phyloP scores from a whole-genome alignment of 2,329 filamentous ascomycete genomes.

The Colletotrichum somersetense region DNA sequence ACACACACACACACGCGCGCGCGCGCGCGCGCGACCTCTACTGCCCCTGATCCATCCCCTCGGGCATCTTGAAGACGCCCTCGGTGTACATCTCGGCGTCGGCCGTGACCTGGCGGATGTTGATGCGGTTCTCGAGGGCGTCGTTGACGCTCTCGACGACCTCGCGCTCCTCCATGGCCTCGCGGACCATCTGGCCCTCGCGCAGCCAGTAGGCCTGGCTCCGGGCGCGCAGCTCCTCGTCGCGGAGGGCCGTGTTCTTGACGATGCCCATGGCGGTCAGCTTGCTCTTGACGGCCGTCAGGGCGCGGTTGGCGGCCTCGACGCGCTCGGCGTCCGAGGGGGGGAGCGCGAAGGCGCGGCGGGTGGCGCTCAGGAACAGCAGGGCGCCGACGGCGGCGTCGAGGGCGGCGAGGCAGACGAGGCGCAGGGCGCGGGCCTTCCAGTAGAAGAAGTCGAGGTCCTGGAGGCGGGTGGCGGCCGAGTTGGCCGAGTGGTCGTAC shows the following conservation, averaged over 20 bases:
- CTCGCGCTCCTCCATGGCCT: slow-evolving; percentile 83
- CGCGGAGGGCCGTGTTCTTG: slow-evolving; percentile 82
- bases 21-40: slow-evolving; percentile 21
- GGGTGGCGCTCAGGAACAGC: slow-evolving; percentile 83
- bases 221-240: slow-evolving; percentile 75
- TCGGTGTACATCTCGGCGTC: slow-evolving; percentile 74
- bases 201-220: slow-evolving; percentile 83
- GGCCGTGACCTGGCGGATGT: slow-evolving; percentile 70
- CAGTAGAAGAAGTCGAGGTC: slow-evolving; percentile 81
- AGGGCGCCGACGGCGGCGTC: slow-evolving; percentile 74
- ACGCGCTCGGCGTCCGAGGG: slow-evolving; percentile 75
- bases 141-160: slow-evolving; percentile 79
- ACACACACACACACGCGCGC: background rate
- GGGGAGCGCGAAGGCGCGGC: slow-evolving; percentile 78
- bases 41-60: slow-evolving; percentile 33
- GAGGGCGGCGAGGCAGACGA: slow-evolving; percentile 72
- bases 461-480: slow-evolving; percentile 68
- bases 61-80: slow-evolving; percentile 54
- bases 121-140: slow-evolving; percentile 73
- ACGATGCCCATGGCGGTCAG: slow-evolving; percentile 80
- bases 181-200: slow-evolving; percentile 78
- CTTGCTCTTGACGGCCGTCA: slow-evolving; percentile 74
- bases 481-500: slow-evolving; percentile 76
- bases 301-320: slow-evolving; percentile 66
- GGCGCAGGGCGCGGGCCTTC: slow-evolving; percentile 73